These are phyloP conservation scores for Hypoxylon sp. DNA, from an alignment of 2,329 filamentous ascomycete genomes.

Conservation along the genomic window DNA sequence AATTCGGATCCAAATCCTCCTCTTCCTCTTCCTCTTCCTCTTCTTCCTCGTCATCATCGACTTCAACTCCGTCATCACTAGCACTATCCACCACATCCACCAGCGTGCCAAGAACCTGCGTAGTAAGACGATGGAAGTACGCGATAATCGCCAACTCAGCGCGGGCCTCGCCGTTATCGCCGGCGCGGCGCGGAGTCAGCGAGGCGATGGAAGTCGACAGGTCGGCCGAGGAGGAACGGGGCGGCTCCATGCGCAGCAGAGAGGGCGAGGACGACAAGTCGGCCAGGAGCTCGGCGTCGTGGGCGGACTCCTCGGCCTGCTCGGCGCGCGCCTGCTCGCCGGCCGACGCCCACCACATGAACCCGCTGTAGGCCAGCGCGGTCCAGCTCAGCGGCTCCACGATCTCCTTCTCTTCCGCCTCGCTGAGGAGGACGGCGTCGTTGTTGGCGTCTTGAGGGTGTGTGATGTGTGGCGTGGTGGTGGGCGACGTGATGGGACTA, in stretches of 20 bases:
- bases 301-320: conserved; percentile 65
- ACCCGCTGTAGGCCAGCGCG: conserved; percentile 79
- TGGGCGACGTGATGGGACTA: conserved; percentile 34
- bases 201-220: conserved; percentile 57
- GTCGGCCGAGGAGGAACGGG: conserved; percentile 43
- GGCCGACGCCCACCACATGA: conserved; percentile 91
- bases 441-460: conserved; percentile 27
- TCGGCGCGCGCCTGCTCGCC: conserved; percentile 73
- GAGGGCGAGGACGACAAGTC: conserved; percentile 54
- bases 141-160: conserved; percentile 77
- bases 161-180: conserved; percentile 54
- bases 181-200: conserved; percentile 49
- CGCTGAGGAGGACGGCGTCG: conserved; percentile 37
- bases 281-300: conserved; percentile 64
- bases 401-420: conserved; percentile 53
- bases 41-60: conserved; percentile 52
- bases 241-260: conserved; percentile 45
- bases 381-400: conserved; percentile 74
- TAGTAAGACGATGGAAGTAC: conserved; percentile 82
- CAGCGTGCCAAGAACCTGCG: conserved; percentile 68
- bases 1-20: no score
- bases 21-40: conserved; percentile 49
- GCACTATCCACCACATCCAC: conserved; percentile 65
- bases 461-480: conserved; percentile 28
- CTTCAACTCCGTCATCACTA: conserved; percentile 49